Conservation (phyloP, 2,329 filamentous ascomycete genomes). For the Pestalotiopsis sp. region DNA sequence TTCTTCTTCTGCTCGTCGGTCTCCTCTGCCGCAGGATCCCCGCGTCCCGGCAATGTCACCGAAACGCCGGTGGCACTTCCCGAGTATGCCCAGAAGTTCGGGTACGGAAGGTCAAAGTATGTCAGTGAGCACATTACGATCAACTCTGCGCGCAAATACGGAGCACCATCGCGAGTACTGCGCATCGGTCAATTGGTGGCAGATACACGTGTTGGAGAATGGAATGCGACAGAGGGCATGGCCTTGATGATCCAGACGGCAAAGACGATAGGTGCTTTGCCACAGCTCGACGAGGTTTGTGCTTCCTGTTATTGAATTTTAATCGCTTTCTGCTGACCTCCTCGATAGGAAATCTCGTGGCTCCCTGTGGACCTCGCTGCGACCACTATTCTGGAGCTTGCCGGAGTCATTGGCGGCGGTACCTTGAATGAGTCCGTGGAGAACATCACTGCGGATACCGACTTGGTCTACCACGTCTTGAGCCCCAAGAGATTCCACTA, state of each 20-base stretch:
- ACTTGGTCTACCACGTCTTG: background rate
- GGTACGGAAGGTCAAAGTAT: background rate
- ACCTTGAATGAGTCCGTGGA: background rate
- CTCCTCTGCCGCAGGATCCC: background rate
- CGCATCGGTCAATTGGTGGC: background rate
- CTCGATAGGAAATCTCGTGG: background rate
- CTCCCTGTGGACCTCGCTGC: background rate
- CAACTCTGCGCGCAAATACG: background rate
- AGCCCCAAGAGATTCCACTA: background rate
- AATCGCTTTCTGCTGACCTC: background rate
- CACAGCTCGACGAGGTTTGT: background rate
- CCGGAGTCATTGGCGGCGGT: background rate
- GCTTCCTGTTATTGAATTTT: background rate
- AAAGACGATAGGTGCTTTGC: background rate
- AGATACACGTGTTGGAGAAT: background rate
- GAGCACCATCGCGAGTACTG: background rate
- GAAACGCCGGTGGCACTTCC: background rate
- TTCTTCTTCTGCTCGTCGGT: background rate
- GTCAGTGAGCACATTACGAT: background rate
- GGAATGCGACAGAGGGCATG: background rate
- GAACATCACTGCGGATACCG: background rate
- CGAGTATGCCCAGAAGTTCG: background rate
- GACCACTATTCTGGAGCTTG: background rate
- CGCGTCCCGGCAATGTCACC: background rate
- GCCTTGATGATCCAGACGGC: background rate